phyloP scores from a whole-genome alignment of 2,329 filamentous ascomycete species.

The Fonsecaea pedrosoi region DNA sequence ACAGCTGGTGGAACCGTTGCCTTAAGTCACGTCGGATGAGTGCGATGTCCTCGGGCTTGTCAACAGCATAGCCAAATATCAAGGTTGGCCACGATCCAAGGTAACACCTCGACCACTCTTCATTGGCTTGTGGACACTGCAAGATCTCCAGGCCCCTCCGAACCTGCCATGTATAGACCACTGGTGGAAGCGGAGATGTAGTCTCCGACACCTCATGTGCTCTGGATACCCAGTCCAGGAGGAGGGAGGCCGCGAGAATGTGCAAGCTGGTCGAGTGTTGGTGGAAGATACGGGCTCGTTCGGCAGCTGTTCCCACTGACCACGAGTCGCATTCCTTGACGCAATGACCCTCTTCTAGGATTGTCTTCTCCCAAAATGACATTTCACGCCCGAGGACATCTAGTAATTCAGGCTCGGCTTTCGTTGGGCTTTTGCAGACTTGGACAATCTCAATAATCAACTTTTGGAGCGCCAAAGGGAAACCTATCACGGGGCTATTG shows the following conservation, averaged over 20 bases:
- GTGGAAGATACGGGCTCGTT: conserved; percentile 22
- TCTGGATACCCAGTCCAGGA: conserved; percentile 26
- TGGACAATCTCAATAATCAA: conserved; percentile 32
- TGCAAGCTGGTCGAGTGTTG: conserved; percentile 32
- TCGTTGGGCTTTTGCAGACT: conserved; percentile 22
- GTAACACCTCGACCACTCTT: conserved; percentile 32
- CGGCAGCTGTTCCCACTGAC: background rate
- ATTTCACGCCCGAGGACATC: conserved; percentile 14
- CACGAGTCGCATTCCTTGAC: conserved; percentile 10
- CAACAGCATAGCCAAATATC: conserved; percentile 33
- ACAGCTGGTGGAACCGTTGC: conserved; percentile 21
- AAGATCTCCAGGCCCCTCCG: conserved; percentile 27
- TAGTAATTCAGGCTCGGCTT: conserved; percentile 5
- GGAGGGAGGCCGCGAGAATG: conserved; percentile 29
- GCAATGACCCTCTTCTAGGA: conserved; percentile 27
- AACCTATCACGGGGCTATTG: conserved; percentile 33
- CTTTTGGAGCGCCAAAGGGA: conserved; percentile 28
- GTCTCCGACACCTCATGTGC: conserved; percentile 19
- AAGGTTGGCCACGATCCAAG: conserved; percentile 34
- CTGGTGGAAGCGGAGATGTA: conserved; percentile 16
- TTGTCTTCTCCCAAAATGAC: conserved; percentile 26
- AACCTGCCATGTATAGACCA: conserved; percentile 29
- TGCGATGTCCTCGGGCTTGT: conserved; percentile 24
- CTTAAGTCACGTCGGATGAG: conserved; percentile 26
- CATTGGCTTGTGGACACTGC: conserved; percentile 27